phyloP scores from a whole-genome alignment of 352 stramenopile species.

The Globisporangium spinosum region DNA sequence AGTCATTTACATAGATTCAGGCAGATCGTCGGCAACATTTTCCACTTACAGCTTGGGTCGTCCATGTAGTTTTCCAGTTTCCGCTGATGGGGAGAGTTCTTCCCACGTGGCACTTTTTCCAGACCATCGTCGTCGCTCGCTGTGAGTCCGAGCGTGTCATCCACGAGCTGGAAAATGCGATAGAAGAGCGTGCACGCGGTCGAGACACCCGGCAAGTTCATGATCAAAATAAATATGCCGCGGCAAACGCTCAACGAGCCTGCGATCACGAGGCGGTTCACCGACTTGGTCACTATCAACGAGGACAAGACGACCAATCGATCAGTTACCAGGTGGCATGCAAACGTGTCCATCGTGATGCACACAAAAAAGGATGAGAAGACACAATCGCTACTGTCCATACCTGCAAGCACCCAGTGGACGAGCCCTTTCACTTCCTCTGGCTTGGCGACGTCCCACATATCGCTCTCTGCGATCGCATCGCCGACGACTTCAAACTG shows the following conservation, averaged over 20 bases:
- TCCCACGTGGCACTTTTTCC: constrained; percentile 22
- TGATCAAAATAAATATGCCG: constrained; percentile 70
- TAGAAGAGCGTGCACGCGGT: constrained; percentile 65
- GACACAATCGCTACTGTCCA: background rate
- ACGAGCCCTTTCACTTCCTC: constrained; percentile 67
- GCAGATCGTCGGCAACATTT: background rate
- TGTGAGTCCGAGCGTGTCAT: constrained; percentile 51
- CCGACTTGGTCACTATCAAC: constrained; percentile 38
- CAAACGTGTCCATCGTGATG: background rate
- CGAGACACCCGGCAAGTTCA: constrained; percentile 70
- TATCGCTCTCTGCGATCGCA: constrained; percentile 48
- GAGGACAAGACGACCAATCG: background rate
- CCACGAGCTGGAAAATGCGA: constrained; percentile 63
- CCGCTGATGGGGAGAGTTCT: constrained; percentile 19
- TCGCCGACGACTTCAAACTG: constrained; percentile 33
- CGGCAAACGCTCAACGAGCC: constrained; percentile 55
- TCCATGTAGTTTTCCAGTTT: constrained; percentile 53
- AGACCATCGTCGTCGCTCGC: constrained; percentile 32
- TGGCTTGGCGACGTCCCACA: constrained; percentile 49
- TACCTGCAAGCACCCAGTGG: constrained; percentile 59
- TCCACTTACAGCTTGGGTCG: constrained; percentile 57
- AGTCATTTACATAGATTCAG: background rate
- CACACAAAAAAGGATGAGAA: background rate
- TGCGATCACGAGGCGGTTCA: constrained; percentile 51
- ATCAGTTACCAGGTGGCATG: background rate